A percentile compares a stretch with the other conserved stretches of the same genome.
These are phyloP conservation scores for Pinus tabuliformis DNA, from an alignment of 75 land plant species.

Conservation along the genomic window DNA sequence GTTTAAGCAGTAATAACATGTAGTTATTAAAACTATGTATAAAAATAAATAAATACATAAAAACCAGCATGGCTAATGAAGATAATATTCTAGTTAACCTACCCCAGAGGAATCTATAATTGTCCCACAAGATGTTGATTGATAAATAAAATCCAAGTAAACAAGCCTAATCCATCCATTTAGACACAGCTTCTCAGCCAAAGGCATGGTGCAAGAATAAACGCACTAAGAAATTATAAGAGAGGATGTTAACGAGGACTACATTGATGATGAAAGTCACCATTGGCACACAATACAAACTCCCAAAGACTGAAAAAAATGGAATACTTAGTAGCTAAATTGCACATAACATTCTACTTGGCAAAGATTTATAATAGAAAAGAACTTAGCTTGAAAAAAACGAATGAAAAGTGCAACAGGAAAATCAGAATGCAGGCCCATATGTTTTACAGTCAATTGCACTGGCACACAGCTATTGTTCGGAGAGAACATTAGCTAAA, in stretches of 20 bases:
- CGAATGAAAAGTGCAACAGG: background rate
- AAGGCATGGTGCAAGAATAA: background rate
- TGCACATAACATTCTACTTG: background rate
- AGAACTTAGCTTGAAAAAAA: background rate
- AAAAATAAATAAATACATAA: no score
- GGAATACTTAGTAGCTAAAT: background rate
- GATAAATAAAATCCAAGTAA: background rate
- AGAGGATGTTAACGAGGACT: background rate
- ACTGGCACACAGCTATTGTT: background rate
- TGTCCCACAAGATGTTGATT: background rate
- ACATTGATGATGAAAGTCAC: background rate
- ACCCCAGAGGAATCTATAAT: background rate
- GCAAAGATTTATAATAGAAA: background rate
- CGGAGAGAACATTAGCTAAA: background rate
- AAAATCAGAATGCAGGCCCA: background rate
- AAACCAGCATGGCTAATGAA: background rate
- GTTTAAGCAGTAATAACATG: no score
- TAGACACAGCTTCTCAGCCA: background rate
- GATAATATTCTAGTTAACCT: background rate
- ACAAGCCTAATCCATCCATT: background rate
- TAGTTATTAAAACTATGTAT: no score
- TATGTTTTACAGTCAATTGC: background rate
- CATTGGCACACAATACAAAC: background rate
- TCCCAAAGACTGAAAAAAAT: background rate
- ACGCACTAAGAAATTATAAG: background rate